Conservation (phyloP, 331 rosid species). For the Cucumis variabilis region DNA sequence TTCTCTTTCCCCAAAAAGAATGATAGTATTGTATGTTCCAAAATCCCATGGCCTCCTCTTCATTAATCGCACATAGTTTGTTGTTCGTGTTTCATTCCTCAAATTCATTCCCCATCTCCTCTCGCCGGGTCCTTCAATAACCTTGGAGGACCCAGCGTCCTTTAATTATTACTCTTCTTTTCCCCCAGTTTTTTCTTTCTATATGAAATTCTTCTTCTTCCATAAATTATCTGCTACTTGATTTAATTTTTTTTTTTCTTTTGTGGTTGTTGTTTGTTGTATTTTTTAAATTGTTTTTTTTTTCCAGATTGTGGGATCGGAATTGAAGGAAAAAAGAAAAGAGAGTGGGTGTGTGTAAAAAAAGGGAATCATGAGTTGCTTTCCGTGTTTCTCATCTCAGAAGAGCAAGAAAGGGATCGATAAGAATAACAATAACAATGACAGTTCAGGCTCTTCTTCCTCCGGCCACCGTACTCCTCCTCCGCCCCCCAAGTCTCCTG, state of each 20-base stretch:
- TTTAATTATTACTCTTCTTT: neutral
- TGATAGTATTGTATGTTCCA: slow-evolving; percentile 11
- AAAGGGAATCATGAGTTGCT: slow-evolving; percentile 61
- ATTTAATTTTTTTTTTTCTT: too few relatives aligned
- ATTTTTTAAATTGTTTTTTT: too few relatives aligned
- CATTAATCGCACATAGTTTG: slow-evolving; percentile 11
- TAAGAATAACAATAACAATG: slow-evolving; percentile 42
- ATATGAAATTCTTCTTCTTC: neutral
- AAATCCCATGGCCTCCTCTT: slow-evolving; percentile 22
- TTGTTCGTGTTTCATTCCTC: slow-evolving; percentile 14
- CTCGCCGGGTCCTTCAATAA: slow-evolving; percentile 78
- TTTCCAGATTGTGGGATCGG: neutral
- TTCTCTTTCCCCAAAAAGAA: slow-evolving; percentile 24
- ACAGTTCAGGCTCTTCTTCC: slow-evolving; percentile 37
- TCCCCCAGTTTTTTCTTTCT: neutral
- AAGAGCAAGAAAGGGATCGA: slow-evolving; percentile 54
- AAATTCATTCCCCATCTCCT: slow-evolving; percentile 38
- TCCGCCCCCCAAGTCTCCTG: slow-evolving; percentile 46
- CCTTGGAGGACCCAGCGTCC: slow-evolving; percentile 69
- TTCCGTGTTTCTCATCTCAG: slow-evolving; percentile 73
- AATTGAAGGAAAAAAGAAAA: neutral
- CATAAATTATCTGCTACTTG: neutral
- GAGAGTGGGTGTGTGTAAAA: neutral
- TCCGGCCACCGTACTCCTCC: slow-evolving; percentile 35
- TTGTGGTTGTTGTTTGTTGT: too few relatives aligned